Evolutionary conservation across 129 eudicot genomes (phyloP), one percentile per base, ranked within the genome.

Genomic region (Solidago caesia): DNA sequence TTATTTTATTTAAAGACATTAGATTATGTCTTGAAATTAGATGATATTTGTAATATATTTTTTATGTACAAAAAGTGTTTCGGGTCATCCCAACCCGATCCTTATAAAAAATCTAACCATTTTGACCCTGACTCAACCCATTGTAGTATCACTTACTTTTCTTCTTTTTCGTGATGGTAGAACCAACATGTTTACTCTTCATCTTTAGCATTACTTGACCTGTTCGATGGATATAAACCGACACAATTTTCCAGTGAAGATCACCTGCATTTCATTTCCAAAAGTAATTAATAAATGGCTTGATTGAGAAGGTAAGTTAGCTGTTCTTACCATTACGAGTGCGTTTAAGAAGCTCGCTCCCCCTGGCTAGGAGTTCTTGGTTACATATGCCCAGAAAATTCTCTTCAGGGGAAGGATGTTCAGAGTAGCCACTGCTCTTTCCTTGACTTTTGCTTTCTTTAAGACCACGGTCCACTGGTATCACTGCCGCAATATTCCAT

Each of bases 201-300:
- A 95, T 95, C 89, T 95, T 95, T 82, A 95, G 81, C 89, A 89
- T 87, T 79, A 95, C 99, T 80, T 89, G 92, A 67, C 96, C 96
- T 33, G 79, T 88, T 59, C 89, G 83, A 80, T 91, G 92, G 73
- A 95, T 89, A 59, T 95, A 95, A 69, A 89, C 94, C 1, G 99
- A 91, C 57, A 95, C 99, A 16, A 91, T 73, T 67, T 95, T 95
- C 97, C 97, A 95, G 81, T 91, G 97, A 45, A 95, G 95, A 75
- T 95, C 99, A 27, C 99, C 99, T 95, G 84, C 55, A 16, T 14
- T 9, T 41, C 67, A 39, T 66, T 56, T 64, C 15, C 42, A 8
- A 77, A 39, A 73, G 8, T 3, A 12, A 3, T 41, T 70, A 0
- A 7, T 58, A 15, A 58, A 68, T 8, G 15, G 48, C 45, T 33